phyloP scores from a whole-genome alignment of 495 filamentous ascomycete species.

The Letharia lupina region DNA sequence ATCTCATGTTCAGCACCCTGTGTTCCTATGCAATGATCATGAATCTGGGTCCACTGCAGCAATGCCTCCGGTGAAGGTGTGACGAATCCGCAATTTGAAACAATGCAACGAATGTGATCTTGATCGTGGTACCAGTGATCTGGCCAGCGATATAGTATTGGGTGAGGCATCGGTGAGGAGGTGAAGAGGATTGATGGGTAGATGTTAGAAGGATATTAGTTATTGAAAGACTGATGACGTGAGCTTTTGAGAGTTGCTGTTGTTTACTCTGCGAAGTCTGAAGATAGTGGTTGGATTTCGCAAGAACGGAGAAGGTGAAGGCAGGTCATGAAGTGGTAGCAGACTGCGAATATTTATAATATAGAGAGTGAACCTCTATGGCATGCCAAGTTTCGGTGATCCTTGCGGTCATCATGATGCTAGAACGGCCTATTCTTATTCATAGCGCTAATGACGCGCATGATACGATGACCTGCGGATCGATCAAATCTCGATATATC shows the following conservation, averaged over 20 bases:
- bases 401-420: no score
- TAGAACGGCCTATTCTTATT: no score
- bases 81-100: background rate
- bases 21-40: background rate
- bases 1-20: background rate
- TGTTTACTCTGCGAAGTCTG: background rate
- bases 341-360: no score
- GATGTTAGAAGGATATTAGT: background rate
- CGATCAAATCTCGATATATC: background rate
- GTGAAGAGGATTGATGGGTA: no score
- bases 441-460: no score
- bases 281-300: background rate
- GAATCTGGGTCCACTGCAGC: background rate
- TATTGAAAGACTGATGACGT: background rate
- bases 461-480: no score
- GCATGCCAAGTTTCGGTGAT: no score
- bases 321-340: background rate
- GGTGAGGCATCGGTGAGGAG: background rate
- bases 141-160: background rate
- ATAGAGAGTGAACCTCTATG: no score
- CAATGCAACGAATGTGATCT: background rate
- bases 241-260: background rate
- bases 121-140: background rate
- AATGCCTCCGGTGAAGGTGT: no score
- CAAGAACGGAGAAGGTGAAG: background rate